Base-by-base conservation (phyloP, 176 grass and related monocot species). In the Cocos nucifera region DNA sequence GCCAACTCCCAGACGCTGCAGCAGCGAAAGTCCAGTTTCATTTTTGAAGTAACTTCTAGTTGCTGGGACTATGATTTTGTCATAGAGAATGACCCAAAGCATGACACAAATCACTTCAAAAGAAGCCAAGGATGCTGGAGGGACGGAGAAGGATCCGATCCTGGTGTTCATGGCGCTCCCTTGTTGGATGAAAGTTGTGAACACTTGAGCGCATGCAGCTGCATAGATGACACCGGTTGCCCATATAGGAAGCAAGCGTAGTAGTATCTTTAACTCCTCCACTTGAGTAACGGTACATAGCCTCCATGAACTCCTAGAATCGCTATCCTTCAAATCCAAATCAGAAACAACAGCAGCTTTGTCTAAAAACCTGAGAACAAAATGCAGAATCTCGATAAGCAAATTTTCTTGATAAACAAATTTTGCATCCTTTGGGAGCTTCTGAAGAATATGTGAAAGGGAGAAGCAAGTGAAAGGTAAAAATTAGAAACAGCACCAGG, bases 1-100 rank as follows among this genome's bases (percentile, higher is more conserved):
- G 0, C 89, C 89, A 29, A 77, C 73, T 4, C 89, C 89, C 66
- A 88, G 82, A 5, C 89, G 74, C 70, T 88, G 84, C 80, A 88
- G 64, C 58, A 73, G 77, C 14, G 89, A 76, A 17, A 80, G 77
- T 74, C 82, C 84, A 3, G 61, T 54, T 30, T 7, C 52, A 39
- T 22, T 22, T 20, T 24, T 5, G 29, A 52, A 35, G 65, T 8
- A 22, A n/a, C 52, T 68, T 19, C 32, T 25, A 1, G 30, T 3
- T 7, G 28, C 51, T 35, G 65, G 65, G 65, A n/a, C 27, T 55
- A 68, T 56, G 18, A 56, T 30, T 9, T 19, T 55, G 4, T 56
- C 19, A 28, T 68, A 68, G 35, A 68, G 20, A 10, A 68, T 21
- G 21, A 68, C 65, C 65, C 65, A 68, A 27, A 68, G 16, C 52